A percentile compares a stretch with the other conserved stretches of the same genome.
These are phyloP conservation scores for Tetracladium maxilliforme DNA, from an alignment of 2,329 filamentous ascomycete species.

Conservation along the genomic window DNA sequence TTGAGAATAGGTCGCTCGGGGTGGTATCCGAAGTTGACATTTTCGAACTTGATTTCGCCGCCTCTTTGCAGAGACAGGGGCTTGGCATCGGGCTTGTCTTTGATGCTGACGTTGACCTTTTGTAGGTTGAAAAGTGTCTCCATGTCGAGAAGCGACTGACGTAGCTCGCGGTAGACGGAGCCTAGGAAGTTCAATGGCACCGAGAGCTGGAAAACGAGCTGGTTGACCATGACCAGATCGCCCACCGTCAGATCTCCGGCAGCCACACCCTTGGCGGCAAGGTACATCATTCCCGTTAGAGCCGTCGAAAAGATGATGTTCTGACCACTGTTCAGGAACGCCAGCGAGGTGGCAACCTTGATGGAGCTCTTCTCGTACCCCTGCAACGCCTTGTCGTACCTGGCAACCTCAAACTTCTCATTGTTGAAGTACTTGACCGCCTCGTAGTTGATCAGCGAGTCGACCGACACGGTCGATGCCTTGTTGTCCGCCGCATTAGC, in stretches of 20 bases:
- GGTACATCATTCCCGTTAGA: constrained; percentile 94
- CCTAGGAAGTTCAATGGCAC: constrained; percentile 95
- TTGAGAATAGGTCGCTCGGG: constrained; percentile 74
- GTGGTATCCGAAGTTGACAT: constrained; percentile 89
- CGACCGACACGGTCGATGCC: constrained; percentile 87
- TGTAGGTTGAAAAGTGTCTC: constrained; percentile 95
- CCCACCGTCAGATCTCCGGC: constrained; percentile 73
- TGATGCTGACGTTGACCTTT: constrained; percentile 83
- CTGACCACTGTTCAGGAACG: constrained; percentile 86
- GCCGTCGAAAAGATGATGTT: constrained; percentile 95
- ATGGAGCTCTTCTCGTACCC: constrained; percentile 90
- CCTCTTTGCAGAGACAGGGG: constrained; percentile 58
- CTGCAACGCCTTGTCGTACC: constrained; percentile 77
- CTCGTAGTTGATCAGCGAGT: constrained; percentile 97
- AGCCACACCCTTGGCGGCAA: constrained; percentile 81
- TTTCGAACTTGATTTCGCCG: constrained; percentile 86
- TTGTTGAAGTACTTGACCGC: constrained; percentile 99
- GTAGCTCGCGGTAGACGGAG: constrained; percentile 91
- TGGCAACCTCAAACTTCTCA: constrained; percentile 80
- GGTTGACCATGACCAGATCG: constrained; percentile 97
- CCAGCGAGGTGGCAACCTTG: constrained; percentile 87
- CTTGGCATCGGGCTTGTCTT: constrained; percentile 61
- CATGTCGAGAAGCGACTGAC: constrained; percentile 94
- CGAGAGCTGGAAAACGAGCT: constrained; percentile 94
- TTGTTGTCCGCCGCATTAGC: constrained; percentile 94